These are phyloP conservation scores for Trypanosoma lewisi DNA, from an alignment of 208 protist species.

Conservation along the genomic window DNA sequence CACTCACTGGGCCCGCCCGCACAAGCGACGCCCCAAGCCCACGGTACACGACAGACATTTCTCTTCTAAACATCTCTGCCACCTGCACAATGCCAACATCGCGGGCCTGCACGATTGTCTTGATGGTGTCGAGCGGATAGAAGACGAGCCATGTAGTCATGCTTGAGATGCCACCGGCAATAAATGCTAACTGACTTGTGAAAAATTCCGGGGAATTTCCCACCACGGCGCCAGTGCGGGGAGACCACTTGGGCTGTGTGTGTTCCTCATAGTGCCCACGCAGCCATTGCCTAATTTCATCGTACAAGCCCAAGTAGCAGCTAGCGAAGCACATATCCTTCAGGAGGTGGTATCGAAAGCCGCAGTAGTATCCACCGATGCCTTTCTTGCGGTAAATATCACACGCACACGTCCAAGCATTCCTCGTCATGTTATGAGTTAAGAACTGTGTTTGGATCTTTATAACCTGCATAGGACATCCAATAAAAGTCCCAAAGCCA, in stretches of 20 bases:
- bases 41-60: constrained; percentile 48
- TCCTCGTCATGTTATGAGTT: constrained; percentile 45
- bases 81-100: constrained; percentile 26
- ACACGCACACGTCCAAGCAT: constrained; percentile 72
- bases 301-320: constrained; percentile 78
- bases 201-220: constrained; percentile 3
- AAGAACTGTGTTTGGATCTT: constrained; percentile 86
- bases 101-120: constrained; percentile 81
- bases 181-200: constrained; percentile 34
- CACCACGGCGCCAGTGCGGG: not conserved
- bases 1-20: constrained; percentile 75
- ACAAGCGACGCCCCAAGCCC: constrained; percentile 70
- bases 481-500: constrained; percentile 79
- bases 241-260: not conserved
- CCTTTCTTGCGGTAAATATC: constrained; percentile 64
- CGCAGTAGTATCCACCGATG: constrained; percentile 72
- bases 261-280: not conserved
- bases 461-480: constrained; percentile 87
- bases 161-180: constrained; percentile 53
- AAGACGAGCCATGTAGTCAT: constrained; percentile 77
- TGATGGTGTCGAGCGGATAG: constrained; percentile 84
- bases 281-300: constrained; percentile 21
- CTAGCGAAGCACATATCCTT: constrained; percentile 80
- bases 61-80: constrained; percentile 14
- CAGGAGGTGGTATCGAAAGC: constrained; percentile 58